Percentiles rank a stretch among this genome's conserved stretches.
Evolutionary conservation across 345 rosid species (phyloP).

Genomic region (Eutrema heterophyllum): DNA sequence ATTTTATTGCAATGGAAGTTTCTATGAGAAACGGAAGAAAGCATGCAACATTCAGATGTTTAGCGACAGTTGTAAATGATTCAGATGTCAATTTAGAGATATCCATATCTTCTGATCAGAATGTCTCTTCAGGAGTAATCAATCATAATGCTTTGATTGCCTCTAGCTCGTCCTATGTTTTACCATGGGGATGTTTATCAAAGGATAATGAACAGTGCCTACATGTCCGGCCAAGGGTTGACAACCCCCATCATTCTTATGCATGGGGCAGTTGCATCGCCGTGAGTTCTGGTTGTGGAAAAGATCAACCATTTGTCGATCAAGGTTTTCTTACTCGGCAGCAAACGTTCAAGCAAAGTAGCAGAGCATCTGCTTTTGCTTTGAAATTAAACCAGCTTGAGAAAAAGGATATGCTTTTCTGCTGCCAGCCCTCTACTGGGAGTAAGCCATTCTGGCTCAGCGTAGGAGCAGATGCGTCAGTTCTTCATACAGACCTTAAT

Average conservation of each 20-base stretch:
- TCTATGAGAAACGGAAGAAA: slow-evolving; percentile 88
- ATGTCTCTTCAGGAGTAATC: slow-evolving; percentile 38
- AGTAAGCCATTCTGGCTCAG: slow-evolving; percentile 85
- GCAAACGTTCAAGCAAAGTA: slow-evolving; percentile 55
- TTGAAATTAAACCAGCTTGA: slow-evolving; percentile 75
- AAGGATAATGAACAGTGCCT: slow-evolving; percentile 63
- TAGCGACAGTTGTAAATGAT: slow-evolving; percentile 80
- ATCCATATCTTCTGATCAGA: slow-evolving; percentile 39
- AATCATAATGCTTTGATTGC: slow-evolving; percentile 42
- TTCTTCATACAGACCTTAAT: slow-evolving; percentile 88
- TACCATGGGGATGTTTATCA: slow-evolving; percentile 84
- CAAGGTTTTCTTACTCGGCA: slow-evolving; percentile 62
- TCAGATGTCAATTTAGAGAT: slow-evolving; percentile 75
- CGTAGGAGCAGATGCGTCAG: slow-evolving; percentile 78
- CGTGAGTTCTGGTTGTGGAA: slow-evolving; percentile 53
- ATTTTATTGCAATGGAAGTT: slow-evolving; percentile 83
- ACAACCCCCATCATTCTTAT: slow-evolving; percentile 45
- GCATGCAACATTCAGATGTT: slow-evolving; percentile 84
- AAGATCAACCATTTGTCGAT: slow-evolving; percentile 70
- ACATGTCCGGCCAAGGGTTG: slow-evolving; percentile 64
- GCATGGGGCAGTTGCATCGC: slow-evolving; percentile 67
- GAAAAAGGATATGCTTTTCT: slow-evolving; percentile 85
- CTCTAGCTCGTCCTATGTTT: slow-evolving; percentile 67
- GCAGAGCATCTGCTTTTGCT: slow-evolving; percentile 40
- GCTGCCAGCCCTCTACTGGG: slow-evolving; percentile 50